These are phyloP conservation scores for Chaetomium sp. DNA, from an alignment of 2,329 filamentous ascomycete species.

Conservation along the genomic window DNA sequence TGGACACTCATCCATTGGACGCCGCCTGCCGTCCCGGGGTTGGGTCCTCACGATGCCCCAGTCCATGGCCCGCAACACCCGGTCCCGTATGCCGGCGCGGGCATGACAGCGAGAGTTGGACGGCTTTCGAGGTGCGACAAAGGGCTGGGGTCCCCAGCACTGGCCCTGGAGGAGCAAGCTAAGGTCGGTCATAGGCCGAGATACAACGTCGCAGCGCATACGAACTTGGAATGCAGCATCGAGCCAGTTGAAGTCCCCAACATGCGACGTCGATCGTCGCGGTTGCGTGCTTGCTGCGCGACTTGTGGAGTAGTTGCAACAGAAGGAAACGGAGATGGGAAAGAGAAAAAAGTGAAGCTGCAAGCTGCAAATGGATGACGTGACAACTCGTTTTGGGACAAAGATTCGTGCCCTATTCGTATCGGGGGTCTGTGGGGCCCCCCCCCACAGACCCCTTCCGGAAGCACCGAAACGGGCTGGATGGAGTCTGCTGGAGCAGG, in stretches of 20 bases:
- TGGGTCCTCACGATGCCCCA: conserved; percentile 2
- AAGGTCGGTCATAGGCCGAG: neutral
- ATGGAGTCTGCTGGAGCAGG: neutral
- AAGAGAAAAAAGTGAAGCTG: neutral
- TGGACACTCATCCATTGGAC: neutral
- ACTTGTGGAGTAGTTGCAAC: neutral
- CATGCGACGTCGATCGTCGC: conserved; percentile 11
- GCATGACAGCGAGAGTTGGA: neutral
- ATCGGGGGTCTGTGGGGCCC: neutral
- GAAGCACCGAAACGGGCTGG: neutral
- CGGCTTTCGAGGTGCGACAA: neutral
- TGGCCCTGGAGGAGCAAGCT: neutral
- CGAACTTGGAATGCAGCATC: neutral
- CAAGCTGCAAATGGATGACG: neutral
- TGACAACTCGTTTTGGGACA: neutral
- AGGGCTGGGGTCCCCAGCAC: neutral
- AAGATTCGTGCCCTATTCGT: neutral
- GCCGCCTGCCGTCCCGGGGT: neutral
- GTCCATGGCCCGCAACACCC: neutral
- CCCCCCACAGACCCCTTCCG: conserved; percentile 5
- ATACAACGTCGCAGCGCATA: neutral
- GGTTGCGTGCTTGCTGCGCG: neutral
- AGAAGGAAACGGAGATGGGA: too few relatives aligned
- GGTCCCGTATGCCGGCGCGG: conserved; percentile 1
- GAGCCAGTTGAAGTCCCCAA: neutral